Evolutionary conservation across 2,329 filamentous ascomycete species (phyloP), one percentile per base, ranked within the genome.

Genomic region (Trichocomaceae sp.): DNA sequence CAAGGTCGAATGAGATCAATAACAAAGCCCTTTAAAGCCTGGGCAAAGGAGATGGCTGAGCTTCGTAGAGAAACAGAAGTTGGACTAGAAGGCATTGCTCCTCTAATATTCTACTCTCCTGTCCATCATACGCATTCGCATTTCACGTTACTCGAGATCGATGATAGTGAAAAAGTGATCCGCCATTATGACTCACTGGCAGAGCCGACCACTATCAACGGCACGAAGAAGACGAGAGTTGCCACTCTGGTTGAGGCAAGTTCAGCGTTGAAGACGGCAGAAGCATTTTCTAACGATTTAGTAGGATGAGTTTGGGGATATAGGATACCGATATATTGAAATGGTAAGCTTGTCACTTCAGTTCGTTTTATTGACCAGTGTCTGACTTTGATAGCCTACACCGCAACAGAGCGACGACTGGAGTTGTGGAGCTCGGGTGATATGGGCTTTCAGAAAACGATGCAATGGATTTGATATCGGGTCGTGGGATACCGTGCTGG

Each of bases 141-240:
- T 56, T 66, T 63, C 41, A 61, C 57, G 19, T 44, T 66, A 33
- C 60, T 66, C 15, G 58, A 66, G 50, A 63, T 66, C 15, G 63
- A 66, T 52, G 47, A 66, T 55, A 33, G 41, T 31, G 50, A 62
- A 33, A 49, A 57, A 48, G 59, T 61, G 15, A 65, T 66, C 57
- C 58, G 58, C 17, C 46, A 65, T 52, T 66, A 63, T 47, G 53
- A 66, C 58, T 66, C 58, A 22, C 60, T 58, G 23, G 58, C 53
- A 50, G 53, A 35, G 2, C 17, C 45, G 45, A 50, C 29, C 13
- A 57, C 55, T 54, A 61, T 59, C 15, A 42, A 60, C 47, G 50
- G 56, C 22, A 50, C 23, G 15, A 42, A 50, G 22, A 50, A 50
- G 48, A 50, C 35, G 5, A 10, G 35, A 29, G 2, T 50, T 15